Percentiles rank a stretch among this genome's conserved stretches.
These are phyloP conservation scores for Paratinospora sagittata DNA, from an alignment of 164 flowering plant species.

Conservation along the genomic window DNA sequence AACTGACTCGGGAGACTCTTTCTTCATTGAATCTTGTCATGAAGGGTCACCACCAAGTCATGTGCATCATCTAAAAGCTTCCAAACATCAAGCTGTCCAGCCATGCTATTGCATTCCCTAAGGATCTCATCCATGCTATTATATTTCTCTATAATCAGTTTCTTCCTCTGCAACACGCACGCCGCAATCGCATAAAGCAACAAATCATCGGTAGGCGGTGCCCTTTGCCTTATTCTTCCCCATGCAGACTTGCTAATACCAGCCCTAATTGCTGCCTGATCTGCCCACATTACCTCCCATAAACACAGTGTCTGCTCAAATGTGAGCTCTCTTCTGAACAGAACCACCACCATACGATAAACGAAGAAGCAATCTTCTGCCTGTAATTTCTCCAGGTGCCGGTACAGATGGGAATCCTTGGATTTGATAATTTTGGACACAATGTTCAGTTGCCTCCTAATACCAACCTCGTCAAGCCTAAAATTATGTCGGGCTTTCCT, in stretches of 20 bases:
- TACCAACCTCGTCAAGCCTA: constrained; percentile 91
- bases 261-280: constrained; percentile 86
- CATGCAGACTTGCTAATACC: constrained; percentile 82
- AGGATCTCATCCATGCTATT: constrained; percentile 92
- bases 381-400: constrained; percentile 76
- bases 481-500: constrained; percentile 90
- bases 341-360: constrained; percentile 96
- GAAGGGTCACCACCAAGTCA: constrained; percentile 29
- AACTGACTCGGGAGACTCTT: not conserved
- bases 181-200: constrained; percentile 30
- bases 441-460: constrained; percentile 67
- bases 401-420: constrained; percentile 85
- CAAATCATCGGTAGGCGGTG: constrained; percentile 13
- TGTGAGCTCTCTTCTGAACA: constrained; percentile 78
- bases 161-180: constrained; percentile 78
- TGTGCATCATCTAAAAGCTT: constrained; percentile 93
- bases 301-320: constrained; percentile 85
- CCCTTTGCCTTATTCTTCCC: constrained; percentile 46
- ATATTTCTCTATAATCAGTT: constrained; percentile 77
- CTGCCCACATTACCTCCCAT: constrained; percentile 99
- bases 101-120: constrained; percentile 80
- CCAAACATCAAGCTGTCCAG: constrained; percentile 46
- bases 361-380: constrained; percentile 96
- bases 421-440: constrained; percentile 81
- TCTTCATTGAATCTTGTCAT: constrained; percentile 48